Conservation (phyloP, 768 basidiomycete genomes). For the Leccinum olivaceopallidum region DNA sequence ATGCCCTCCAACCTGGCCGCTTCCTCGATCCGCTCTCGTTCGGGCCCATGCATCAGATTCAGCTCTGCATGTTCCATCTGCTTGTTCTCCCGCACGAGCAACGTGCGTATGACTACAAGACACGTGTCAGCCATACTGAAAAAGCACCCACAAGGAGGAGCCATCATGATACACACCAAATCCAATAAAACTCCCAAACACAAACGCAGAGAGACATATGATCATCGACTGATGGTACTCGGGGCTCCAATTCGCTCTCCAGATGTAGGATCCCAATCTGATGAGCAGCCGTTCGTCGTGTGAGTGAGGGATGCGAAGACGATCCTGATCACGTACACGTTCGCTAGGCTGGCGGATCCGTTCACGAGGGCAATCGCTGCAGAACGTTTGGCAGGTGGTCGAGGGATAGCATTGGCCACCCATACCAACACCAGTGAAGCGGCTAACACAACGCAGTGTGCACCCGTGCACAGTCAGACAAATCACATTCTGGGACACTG, state of each 20-base stretch:
- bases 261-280: conserved; percentile 63
- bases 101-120: too few relatives aligned
- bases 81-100: too few relatives aligned
- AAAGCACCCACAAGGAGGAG: too few relatives aligned
- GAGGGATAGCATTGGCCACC: conserved; percentile 59
- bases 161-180: conserved; percentile 28
- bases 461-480: not conserved
- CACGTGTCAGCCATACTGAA: too few relatives aligned
- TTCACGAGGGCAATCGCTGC: conserved; percentile 65
- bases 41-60: too few relatives aligned
- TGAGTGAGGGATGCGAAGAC: not conserved
- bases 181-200: conserved; percentile 33
- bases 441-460: conserved; percentile 23
- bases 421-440: conserved; percentile 53
- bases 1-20: too few relatives aligned
- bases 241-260: conserved; percentile 63
- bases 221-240: conserved; percentile 62
- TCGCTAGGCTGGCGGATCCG: conserved; percentile 57
- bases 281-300: not conserved
- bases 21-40: too few relatives aligned
- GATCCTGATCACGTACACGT: conserved; percentile 43
- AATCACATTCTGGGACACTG: not conserved
- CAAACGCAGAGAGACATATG: conserved; percentile 42
- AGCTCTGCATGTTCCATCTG: too few relatives aligned
- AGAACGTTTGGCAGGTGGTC: conserved; percentile 54